Evolutionary conservation across 306 rosid species (phyloP).

Genomic region (Cucumis hystrix): DNA sequence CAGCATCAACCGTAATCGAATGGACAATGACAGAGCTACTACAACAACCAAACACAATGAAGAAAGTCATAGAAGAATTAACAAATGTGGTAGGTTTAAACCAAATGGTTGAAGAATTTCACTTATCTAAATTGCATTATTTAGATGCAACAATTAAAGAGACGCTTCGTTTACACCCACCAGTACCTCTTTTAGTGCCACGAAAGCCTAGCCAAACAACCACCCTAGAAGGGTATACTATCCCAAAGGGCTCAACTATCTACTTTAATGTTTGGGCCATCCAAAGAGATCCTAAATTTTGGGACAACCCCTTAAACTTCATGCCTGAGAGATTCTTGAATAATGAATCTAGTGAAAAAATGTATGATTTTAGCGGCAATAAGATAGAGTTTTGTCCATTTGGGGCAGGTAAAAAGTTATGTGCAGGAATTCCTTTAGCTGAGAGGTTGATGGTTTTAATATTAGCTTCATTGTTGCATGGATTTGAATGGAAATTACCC

Average conservation of each 20-base stretch:
- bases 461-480: neutral
- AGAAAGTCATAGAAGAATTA: conserved; percentile 10
- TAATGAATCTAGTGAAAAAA: neutral
- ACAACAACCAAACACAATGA: conserved; percentile 6
- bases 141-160: conserved; percentile 19
- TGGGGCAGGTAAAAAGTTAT: conserved; percentile 23
- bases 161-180: conserved; percentile 19
- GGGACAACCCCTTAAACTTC: conserved; percentile 19
- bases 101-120: conserved; percentile 19
- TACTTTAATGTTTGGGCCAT: conserved; percentile 14
- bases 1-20: conserved; percentile 14
- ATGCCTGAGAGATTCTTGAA: conserved; percentile 7
- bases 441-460: conserved; percentile 6
- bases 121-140: conserved; percentile 8
- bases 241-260: neutral
- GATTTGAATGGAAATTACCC: neutral
- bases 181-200: neutral
- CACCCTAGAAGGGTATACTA: conserved; percentile 15
- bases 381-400: conserved; percentile 15
- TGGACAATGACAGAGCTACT: conserved; percentile 19
- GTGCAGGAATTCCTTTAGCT: conserved; percentile 14
- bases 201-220: conserved; percentile 5
- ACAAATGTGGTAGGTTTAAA: conserved; percentile 10
- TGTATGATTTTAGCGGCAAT: conserved; percentile 11
- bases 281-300: conserved; percentile 18